Percentiles rank a stretch among this genome's conserved stretches.
Evolutionary conservation across 2,329 filamentous ascomycete species (phyloP).

Genomic region (Ophiostoma sp.): DNA sequence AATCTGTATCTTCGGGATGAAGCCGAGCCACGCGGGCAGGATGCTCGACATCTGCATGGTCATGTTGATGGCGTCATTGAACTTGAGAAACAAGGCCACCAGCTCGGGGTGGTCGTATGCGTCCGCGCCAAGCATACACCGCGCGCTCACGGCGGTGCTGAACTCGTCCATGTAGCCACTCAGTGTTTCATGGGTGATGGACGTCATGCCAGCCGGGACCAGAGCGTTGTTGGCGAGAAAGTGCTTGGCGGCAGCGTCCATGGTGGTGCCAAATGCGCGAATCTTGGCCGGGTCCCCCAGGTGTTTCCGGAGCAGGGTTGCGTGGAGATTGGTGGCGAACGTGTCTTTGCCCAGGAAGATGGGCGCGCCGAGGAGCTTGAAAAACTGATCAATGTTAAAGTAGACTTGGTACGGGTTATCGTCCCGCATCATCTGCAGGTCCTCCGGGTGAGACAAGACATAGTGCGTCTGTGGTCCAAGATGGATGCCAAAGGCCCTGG

Average conservation of each 20-base stretch:
- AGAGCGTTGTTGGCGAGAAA: conserved; percentile 16
- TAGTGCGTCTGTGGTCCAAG: conserved; percentile 22
- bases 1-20: conserved; percentile 18
- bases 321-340: conserved; percentile 19
- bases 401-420: conserved; percentile 21
- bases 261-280: conserved; percentile 15
- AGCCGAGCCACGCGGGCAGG: conserved; percentile 16
- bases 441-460: conserved; percentile 14
- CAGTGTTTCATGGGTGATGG: neutral
- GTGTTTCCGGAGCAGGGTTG: conserved; percentile 20
- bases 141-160: conserved; percentile 20
- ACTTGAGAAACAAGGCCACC: conserved; percentile 20
- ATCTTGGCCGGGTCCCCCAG: conserved; percentile 18
- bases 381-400: conserved; percentile 21
- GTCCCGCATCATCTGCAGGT: conserved; percentile 22
- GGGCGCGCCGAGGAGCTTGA: conserved; percentile 17
- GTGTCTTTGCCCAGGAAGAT: conserved; percentile 19
- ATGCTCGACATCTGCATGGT: conserved; percentile 19
- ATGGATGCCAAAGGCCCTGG: conserved; percentile 20
- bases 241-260: conserved; percentile 17
- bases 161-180: conserved; percentile 21
- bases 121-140: conserved; percentile 21
- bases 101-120: conserved; percentile 20
- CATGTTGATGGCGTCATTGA: conserved; percentile 16
- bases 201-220: neutral